A percentile compares a stretch with the other conserved stretches of the same genome.
Conservation (phyloP, 768 basidiomycete genomes). For the Solioccasus polychromus region DNA sequence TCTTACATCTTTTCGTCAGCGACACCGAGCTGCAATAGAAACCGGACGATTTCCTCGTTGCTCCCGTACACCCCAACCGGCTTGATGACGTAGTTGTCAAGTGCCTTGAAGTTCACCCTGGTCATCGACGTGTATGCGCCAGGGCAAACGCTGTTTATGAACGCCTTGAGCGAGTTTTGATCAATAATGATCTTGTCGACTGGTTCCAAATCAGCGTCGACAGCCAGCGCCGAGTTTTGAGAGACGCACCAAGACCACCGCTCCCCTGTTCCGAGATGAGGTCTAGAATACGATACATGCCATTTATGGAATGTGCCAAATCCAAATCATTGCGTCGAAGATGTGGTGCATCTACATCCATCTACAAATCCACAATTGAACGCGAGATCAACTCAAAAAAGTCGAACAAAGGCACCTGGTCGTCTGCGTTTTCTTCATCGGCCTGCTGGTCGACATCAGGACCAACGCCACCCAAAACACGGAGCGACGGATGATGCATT, state of each 20-base stretch:
- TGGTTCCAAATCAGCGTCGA: conserved; percentile 17
- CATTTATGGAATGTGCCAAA: conserved; percentile 33
- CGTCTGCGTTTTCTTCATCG: conserved; percentile 10
- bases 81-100: conserved; percentile 45
- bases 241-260: conserved; percentile 46
- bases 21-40: conserved; percentile 36
- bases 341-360: conserved; percentile 8
- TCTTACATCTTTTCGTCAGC: conserved; percentile 43
- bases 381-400: not conserved
- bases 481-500: conserved; percentile 2
- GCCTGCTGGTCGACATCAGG: conserved; percentile 15
- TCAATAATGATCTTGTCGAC: conserved; percentile 65
- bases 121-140: conserved; percentile 54
- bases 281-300: conserved; percentile 52
- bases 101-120: conserved; percentile 51
- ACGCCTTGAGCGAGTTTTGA: conserved; percentile 44
- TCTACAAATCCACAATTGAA: conserved; percentile 8
- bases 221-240: not conserved
- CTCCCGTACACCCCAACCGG: conserved; percentile 57
- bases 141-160: conserved; percentile 48
- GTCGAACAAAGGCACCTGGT: conserved; percentile 10
- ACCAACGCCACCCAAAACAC: not conserved
- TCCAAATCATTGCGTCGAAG: conserved; percentile 17
- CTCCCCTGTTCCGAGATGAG: conserved; percentile 50
- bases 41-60: conserved; percentile 46